These are phyloP conservation scores for Vanilla planifolia DNA, from an alignment of 106 monocot genomes.

Conservation along the genomic window DNA sequence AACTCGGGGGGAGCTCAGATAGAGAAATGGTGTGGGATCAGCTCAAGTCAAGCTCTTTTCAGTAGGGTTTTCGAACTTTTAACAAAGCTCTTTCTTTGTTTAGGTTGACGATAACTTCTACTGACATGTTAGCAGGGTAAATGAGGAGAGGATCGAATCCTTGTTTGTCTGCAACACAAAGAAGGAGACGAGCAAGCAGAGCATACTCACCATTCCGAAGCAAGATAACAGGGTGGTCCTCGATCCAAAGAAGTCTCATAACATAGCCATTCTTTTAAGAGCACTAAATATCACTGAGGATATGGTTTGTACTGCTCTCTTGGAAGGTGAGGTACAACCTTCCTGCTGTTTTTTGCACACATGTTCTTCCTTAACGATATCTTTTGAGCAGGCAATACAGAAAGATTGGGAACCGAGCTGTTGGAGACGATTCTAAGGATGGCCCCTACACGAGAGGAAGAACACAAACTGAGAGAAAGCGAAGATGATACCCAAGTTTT, in stretches of 20 bases:
- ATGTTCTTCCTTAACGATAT: no score
- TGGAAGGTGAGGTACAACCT: slow-evolving; percentile 76
- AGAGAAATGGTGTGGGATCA: slow-evolving; percentile 95
- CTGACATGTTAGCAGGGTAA: slow-evolving; percentile 32
- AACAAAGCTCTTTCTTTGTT: not conserved
- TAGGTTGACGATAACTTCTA: not conserved
- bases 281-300: slow-evolving; percentile 80
- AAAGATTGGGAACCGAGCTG: slow-evolving; percentile 69
- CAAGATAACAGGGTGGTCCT: slow-evolving; percentile 61
- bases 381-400: slow-evolving; percentile 56
- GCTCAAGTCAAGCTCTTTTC: slow-evolving; percentile 85
- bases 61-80: slow-evolving; percentile 28
- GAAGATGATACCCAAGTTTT: slow-evolving; percentile 57
- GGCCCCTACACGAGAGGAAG: slow-evolving; percentile 92
- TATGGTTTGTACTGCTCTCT: slow-evolving; percentile 71
- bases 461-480: slow-evolving; percentile 61
- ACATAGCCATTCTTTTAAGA: slow-evolving; percentile 76
- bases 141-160: slow-evolving; percentile 93
- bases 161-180: slow-evolving; percentile 50
- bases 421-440: slow-evolving; percentile 87
- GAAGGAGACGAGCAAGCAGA: slow-evolving; percentile 26
- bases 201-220: slow-evolving; percentile 23
- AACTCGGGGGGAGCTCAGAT: slow-evolving; percentile 67
- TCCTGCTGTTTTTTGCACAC: no score
- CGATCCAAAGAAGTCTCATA: slow-evolving; percentile 86